Evolutionary conservation across 768 basidiomycete species (phyloP).

Genomic region (Amanita muscaria): DNA sequence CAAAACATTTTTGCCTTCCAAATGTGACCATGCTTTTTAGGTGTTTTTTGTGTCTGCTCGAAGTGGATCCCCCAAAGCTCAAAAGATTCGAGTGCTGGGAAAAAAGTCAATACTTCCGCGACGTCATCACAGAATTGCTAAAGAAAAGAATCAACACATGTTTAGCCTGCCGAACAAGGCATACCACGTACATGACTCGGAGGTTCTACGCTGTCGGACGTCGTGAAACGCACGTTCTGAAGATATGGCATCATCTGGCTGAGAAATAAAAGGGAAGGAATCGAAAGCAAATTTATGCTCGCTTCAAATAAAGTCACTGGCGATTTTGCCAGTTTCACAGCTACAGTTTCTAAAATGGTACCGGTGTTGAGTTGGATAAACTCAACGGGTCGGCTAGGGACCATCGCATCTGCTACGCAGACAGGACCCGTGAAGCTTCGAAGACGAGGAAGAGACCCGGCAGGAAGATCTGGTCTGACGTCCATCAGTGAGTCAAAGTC

Average conservation of each 20-base stretch:
- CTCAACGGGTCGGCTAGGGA: conserved; percentile 59
- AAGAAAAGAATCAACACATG: conserved; percentile 14
- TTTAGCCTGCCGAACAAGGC: conserved; percentile 9
- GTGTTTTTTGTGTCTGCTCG: conserved; percentile 42
- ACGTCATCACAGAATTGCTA: conserved; percentile 60
- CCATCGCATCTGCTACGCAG: conserved; percentile 42
- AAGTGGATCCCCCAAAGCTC: conserved; percentile 74
- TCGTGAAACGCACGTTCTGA: conserved; percentile 59
- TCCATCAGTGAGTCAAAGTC: conserved; percentile 37
- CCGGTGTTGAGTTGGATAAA: conserved; percentile 55
- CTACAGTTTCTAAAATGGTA: conserved; percentile 48
- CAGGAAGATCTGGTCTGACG: conserved; percentile 26
- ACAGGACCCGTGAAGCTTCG: conserved; percentile 55
- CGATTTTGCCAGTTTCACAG: conserved; percentile 40
- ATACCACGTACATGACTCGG: conserved; percentile 45
- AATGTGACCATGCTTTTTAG: conserved; percentile 33
- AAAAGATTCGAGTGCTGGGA: conserved; percentile 55
- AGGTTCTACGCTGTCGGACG: conserved; percentile 38
- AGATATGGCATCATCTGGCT: conserved; percentile 50
- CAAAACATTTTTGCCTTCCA: conserved; percentile 50
- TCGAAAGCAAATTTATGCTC: conserved; percentile 48
- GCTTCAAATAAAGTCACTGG: conserved; percentile 49
- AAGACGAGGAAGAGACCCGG: conserved; percentile 32
- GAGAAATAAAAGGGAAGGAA: conserved; percentile 48
- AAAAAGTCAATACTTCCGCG: conserved; percentile 44